Evolutionary conservation across 345 rosid species (phyloP), one percentile per base, ranked within the genome.

Genomic region (Trapa incisa): DNA sequence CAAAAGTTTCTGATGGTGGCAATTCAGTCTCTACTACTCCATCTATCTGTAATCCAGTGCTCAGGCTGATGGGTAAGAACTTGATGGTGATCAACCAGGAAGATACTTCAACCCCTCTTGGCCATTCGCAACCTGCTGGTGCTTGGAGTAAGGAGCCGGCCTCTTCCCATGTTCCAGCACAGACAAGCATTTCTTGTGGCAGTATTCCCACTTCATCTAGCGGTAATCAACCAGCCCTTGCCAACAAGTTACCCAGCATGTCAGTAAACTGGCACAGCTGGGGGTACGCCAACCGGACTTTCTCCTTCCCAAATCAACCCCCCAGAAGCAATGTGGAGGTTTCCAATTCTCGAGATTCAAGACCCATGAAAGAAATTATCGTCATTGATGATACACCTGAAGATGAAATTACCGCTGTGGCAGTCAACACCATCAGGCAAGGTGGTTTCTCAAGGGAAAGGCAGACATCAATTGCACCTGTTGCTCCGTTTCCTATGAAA

Each of bases 41-140:
- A 67, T 83, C 91, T 61, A 67, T 83, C 43, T 78, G 87, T 36
- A 91, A 80, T 77, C 91, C 97, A 1, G 69, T 91, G 67, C 88
- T 94, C 50, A 81, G 99, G 80, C 77, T 94, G 79, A 94, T 94
- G 99, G 99, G 99, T 41, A 94, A 94, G 84, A 86, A 94, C 68
- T 78, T 94, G 73, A 82, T 92, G 89, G 93, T 94, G 78, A 84
- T 94, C 79, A 94, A 84, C 84, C 84, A 94, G 80, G 96, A 87
- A 53, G 81, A 85, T 65, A 72, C 76, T 29, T 68, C 80, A 16
- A 33, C 71, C 56, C 68, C 80, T 52, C 73, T 63, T 67, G 80
- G 68, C 67, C 83, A 72, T 70, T 69, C 75, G 12, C 82, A 47
- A 69, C 75, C 76, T 14, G 71, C 77, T 50, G 53, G 67, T 68